A percentile compares a stretch with the other conserved stretches of the same genome.
phyloP scores from a whole-genome alignment of 306 rosid species.

The Calophaca sinica region DNA sequence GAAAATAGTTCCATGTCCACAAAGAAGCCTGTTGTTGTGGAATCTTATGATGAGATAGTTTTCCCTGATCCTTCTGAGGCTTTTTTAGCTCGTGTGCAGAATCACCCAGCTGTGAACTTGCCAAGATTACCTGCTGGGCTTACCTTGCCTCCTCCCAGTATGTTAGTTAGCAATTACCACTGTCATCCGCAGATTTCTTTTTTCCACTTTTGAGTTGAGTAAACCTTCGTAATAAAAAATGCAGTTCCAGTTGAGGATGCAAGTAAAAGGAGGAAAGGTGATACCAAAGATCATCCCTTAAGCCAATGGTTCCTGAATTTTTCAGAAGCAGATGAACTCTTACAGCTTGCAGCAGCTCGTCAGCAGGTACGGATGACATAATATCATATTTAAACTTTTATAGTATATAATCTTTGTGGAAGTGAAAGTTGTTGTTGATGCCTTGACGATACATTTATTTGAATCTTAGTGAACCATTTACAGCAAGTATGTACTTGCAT shows the following conservation, averaged over 20 bases:
- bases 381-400: constrained; percentile 32
- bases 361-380: constrained; percentile 64
- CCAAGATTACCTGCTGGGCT: constrained; percentile 72
- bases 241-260: constrained; percentile 73
- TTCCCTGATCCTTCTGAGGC: constrained; percentile 80
- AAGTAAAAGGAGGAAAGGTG: constrained; percentile 72
- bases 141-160: constrained; percentile 73
- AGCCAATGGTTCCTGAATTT: constrained; percentile 75
- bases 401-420: constrained; percentile 33
- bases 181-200: constrained; percentile 37
- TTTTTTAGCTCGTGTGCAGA: constrained; percentile 68
- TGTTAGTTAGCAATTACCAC: constrained; percentile 37
- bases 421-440: constrained; percentile 30
- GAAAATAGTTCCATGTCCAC: constrained; percentile 78
- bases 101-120: constrained; percentile 59
- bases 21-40: constrained; percentile 81
- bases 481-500: constrained; percentile 19
- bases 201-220: constrained; percentile 38
- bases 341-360: constrained; percentile 85
- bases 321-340: constrained; percentile 88
- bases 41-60: constrained; percentile 73
- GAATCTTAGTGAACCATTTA: constrained; percentile 39
- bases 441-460: constrained; percentile 26
- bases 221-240: constrained; percentile 30
- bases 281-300: constrained; percentile 73